Base-by-base conservation (phyloP, 345 rosid genomes). In the Populus alba region DNA sequence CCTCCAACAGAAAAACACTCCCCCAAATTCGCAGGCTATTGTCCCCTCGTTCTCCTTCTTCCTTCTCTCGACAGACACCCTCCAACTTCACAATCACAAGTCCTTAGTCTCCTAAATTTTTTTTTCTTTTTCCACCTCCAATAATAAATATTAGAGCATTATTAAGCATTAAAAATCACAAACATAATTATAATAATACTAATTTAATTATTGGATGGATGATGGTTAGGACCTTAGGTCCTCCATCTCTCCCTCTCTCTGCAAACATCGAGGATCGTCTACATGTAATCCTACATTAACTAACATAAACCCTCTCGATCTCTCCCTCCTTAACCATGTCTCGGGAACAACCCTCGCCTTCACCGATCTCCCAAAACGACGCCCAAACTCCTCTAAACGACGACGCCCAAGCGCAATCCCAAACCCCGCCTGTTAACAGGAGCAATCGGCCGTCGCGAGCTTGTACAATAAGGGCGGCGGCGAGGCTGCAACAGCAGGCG, bases 381-480 rank as follows among this genome's bases (percentile, higher is more conserved):
- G 66, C 39, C 35, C 22, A 73, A 33, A 57, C 71, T 79, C 43
- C 16, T 43, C 69, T 29, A 27, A 77, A 81, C 37, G 80, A 78
- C 45, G 39, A 45, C 3, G 39, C 78, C 1, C 77, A 75, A 0
- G 15, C 77, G 5, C 65, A 25, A n/a, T 10, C 83, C 45, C 81
- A 89, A 7, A 47, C 79, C 5, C 49, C 83, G 16, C 66, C 51
- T n/a, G 53, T 38, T 22, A 74, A 67, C 51, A 83, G 96, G 85
- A 94, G 96, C 73, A 91, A 88, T 51, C 90, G 98, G 20, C 98
- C 98, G 29, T 88, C 98, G 6, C 98, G 99, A 59, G 98, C 99
- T 12, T 97, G 99, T 76, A 91, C 99, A 29, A 70, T 97, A 31
- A 90, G 98, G 67, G 88, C 99, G 0, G 90, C 97, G 23, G 94